Base-by-base conservation (phyloP, 2,329 filamentous ascomycete genomes). In the Colletotrichum aenigma region DNA sequence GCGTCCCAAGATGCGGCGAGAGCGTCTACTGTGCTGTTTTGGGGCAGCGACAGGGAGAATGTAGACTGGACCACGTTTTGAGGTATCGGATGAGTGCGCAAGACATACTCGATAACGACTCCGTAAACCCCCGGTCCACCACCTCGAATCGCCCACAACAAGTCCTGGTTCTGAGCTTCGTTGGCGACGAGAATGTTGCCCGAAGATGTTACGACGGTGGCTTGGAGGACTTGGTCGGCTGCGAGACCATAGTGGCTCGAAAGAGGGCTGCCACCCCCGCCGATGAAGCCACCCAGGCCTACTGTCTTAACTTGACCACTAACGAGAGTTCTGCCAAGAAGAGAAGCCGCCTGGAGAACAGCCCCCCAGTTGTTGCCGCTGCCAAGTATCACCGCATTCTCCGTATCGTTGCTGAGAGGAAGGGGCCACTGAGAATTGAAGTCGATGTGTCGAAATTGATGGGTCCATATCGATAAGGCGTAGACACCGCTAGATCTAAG, bases 241-340 rank as follows among this genome's bases (percentile, higher is more conserved):
- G 80, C 71, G 4, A 83, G 72, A 4, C 82, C 82, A 30, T 80
- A 79, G 0, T 71, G 68, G 10, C 77, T 77, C 1, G 80, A 80
- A 0, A 82, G 55, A 6, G 77, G 76, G 0, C 80, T 79, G 1
- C 83, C 82, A 18, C 82, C 82, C 4, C 80, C 80, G n/a, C 80
- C 77, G 16, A 81, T 79, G 26, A 77, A 79, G 7, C 82, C 82
- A 6, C 82, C 83, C 15, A 92, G 79, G 9, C 91, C 91, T 4
- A 93, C 91, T 1, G 89, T 91, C 74, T 90, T 88, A 6, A 90
- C 91, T 1, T 87, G 88, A 5, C 92, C 84, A 12, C 89, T 85
- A 16, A 85, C 81, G 4, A 90, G 77, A 3, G 80, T 79, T 24
- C 84, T 85, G 56, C 84, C 78, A 0, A 81, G 80, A 0, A 81